Conservation (phyloP, 768 basidiomycete genomes). For the Pleurotus djamor region DNA sequence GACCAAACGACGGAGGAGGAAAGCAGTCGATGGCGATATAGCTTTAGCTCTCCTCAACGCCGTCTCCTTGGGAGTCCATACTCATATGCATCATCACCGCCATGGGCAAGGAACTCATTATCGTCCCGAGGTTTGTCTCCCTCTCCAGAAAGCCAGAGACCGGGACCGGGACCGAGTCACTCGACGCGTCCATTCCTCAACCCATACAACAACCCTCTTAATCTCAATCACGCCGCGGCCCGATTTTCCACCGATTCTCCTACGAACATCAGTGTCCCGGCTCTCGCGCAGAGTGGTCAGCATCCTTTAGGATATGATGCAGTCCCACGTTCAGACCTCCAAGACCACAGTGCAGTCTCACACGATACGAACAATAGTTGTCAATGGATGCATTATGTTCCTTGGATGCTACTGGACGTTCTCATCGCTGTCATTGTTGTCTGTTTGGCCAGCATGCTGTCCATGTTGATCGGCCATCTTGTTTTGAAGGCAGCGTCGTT, state of each 20-base stretch:
- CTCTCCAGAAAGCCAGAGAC: no score
- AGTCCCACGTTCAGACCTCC: background rate
- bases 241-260: slow-evolving; percentile 1
- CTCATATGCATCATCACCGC: background rate
- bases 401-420: background rate
- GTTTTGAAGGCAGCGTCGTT: background rate
- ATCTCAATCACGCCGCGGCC: background rate
- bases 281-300: background rate
- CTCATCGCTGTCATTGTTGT: slow-evolving; percentile 1
- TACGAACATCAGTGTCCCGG: background rate
- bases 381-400: background rate
- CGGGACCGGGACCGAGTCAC: no score
- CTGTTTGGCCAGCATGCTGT: slow-evolving; percentile 1
- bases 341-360: no score
- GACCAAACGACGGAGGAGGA: background rate
- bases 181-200: slow-evolving; percentile 1
- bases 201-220: slow-evolving; percentile 1
- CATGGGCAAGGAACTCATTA: background rate
- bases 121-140: background rate
- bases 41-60: background rate
- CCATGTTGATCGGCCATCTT: background rate
- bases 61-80: background rate
- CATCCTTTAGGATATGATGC: background rate
- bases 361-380: background rate
- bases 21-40: background rate